Base-by-base conservation (phyloP, 306 rosid species). In the Dalbergia oliveri region DNA sequence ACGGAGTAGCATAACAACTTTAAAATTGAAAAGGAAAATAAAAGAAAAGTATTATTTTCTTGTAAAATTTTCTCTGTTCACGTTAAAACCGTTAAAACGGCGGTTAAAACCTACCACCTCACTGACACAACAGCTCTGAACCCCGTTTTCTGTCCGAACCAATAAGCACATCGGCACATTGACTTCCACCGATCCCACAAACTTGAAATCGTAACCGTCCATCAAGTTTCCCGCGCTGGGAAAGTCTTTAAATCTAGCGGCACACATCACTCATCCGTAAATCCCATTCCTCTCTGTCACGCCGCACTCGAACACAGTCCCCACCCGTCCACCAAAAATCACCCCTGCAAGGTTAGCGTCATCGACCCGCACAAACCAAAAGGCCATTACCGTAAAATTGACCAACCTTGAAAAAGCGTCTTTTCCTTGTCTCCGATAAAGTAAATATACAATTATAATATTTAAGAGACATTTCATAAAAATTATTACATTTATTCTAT, bases 341-440 rank as follows among this genome's bases (percentile, higher is more conserved):
- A 56, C 86, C 86, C 87, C 74, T 4, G 2, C 6, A 83, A 84
- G 85, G 89, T 79, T 81, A 79, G 16, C 72, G 41, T 47, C 67
- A 34, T 26, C 5, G 6, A 1, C 47, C 6, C 1, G n/a, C 54
- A 16, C 56, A 75, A 39, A 18, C 16, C 19, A 5, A 23, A 63
- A 75, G 91, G 94, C 53, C 82, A 89, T 76, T 83, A 26, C 72
- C 41, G 97, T 88, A 84, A 26, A 26, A 85, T 87, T 83, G 70
- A 72, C 19, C 23, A 68, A 63, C 71, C 79, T 59, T 60, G 66
- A 54, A 76, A 77, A 56, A 23, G 62, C 61, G n/a, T 7, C 60
- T 69, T 50, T 77, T 66, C 8, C 13, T 39, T n/a, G 14, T 6
- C 57, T 50, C 57, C 6, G n/a, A 15, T 4, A 54, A 54, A 54